These are phyloP conservation scores for Paramecium pentaurelia DNA, from an alignment of 73 alveolate species.

Conservation along the genomic window DNA sequence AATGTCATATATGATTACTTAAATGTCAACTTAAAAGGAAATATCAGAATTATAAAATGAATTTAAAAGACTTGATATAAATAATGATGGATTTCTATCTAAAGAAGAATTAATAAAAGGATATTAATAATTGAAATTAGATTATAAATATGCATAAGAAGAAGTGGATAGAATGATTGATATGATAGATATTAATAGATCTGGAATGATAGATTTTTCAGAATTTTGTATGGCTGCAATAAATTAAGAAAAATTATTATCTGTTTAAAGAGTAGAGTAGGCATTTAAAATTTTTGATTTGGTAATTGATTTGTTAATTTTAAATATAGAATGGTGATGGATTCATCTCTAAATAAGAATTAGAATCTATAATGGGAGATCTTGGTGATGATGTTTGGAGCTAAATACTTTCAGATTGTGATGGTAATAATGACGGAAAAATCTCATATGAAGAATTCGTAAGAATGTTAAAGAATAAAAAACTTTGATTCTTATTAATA, in stretches of 20 bases:
- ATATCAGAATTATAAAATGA: conserved; percentile 54
- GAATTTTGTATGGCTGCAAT: conserved; percentile 62
- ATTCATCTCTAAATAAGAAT: conserved; percentile 49
- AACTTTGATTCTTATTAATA: conserved; percentile 32
- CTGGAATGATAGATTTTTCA: conserved; percentile 46
- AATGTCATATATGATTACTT: conserved; percentile 66
- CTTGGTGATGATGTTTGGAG: conserved; percentile 54
- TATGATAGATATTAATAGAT: background rate
- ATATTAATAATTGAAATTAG: background rate
- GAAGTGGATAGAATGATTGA: conserved; percentile 32
- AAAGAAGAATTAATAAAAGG: conserved; percentile 70
- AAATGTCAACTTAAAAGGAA: conserved; percentile 61
- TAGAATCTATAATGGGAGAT: conserved; percentile 58
- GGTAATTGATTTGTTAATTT: background rate
- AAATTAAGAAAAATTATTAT: conserved; percentile 50
- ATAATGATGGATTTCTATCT: conserved; percentile 68
- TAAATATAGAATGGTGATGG: conserved; percentile 63
- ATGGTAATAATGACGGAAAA: conserved; percentile 66
- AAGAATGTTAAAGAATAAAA: conserved; percentile 40
- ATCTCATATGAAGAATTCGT: conserved; percentile 60
- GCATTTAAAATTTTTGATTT: conserved; percentile 61
- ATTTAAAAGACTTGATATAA: conserved; percentile 62
- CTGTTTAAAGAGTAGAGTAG: conserved; percentile 50
- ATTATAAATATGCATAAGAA: background rate
- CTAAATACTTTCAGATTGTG: conserved; percentile 56